Evolutionary conservation across 2,329 filamentous ascomycete genomes (phyloP).

Genomic region (Monosporascus sp.): DNA sequence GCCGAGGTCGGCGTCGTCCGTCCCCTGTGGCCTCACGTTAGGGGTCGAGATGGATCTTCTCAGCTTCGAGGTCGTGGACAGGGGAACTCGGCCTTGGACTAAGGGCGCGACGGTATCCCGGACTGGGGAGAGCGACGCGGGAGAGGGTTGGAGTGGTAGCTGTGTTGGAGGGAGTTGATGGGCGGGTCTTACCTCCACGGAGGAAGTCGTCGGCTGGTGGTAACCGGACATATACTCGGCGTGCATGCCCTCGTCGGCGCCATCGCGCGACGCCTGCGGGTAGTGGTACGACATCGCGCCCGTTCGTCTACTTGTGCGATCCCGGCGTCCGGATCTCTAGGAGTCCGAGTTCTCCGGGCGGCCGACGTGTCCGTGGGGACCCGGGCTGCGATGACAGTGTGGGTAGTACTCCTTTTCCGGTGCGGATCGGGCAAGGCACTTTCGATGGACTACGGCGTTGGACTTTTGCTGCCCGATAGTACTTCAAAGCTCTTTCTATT

Average conservation of each 20-base stretch:
- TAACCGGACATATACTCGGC: conserved; percentile 31
- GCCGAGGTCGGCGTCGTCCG: conserved; percentile 29
- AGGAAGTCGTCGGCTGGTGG: conserved; percentile 20
- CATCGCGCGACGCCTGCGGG: conserved; percentile 36
- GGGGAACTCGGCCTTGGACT: conserved; percentile 32
- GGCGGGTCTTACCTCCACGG: conserved; percentile 26
- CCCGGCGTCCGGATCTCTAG: conserved; percentile 21
- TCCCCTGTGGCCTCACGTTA: conserved; percentile 39
- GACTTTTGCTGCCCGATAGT: neutral
- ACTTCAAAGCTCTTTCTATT: neutral
- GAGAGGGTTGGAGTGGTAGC: conserved; percentile 23
- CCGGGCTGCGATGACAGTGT: neutral
- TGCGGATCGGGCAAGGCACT: neutral
- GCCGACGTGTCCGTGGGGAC: conserved; percentile 19
- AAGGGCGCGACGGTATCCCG: conserved; percentile 28
- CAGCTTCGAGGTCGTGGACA: conserved; percentile 34
- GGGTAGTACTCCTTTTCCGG: neutral
- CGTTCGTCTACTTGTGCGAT: conserved; percentile 31
- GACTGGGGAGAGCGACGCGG: conserved; percentile 21
- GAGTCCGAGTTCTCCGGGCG: conserved; percentile 25
- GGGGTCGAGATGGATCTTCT: conserved; percentile 48
- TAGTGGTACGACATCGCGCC: conserved; percentile 47
- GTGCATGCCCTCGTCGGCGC: conserved; percentile 37
- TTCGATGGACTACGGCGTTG: neutral
- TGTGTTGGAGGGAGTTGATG: conserved; percentile 19